phyloP scores from a whole-genome alignment of 305 asterid species.

The Solanum hybrid region DNA sequence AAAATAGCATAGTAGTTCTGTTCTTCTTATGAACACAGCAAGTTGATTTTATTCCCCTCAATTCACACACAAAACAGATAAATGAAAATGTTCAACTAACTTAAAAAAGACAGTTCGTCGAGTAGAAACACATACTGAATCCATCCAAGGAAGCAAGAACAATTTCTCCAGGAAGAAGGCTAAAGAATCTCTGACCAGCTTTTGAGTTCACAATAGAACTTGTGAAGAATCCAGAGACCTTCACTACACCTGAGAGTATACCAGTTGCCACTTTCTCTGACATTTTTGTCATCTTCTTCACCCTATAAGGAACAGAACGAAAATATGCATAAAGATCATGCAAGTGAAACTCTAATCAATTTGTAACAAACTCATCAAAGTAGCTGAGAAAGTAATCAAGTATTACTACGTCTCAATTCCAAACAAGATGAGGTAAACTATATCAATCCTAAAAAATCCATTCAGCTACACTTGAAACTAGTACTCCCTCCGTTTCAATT shows the following conservation, averaged over 20 bases:
- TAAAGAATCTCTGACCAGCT: constrained; percentile 40
- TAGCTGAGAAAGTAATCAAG: not conserved
- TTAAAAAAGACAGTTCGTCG: not conserved
- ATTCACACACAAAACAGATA: not conserved
- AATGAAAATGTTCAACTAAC: not conserved
- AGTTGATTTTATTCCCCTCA: not conserved
- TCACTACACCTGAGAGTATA: constrained; percentile 40
- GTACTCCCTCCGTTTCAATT: not conserved
- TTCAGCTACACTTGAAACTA: constrained; percentile 1
- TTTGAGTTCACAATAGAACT: constrained; percentile 36
- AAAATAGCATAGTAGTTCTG: not conserved
- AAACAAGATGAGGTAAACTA: not conserved
- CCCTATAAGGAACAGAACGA: constrained; percentile 8
- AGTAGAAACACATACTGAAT: constrained; percentile 27
- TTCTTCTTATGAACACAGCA: not conserved
- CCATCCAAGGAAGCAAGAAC: constrained; percentile 51
- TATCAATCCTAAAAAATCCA: not conserved
- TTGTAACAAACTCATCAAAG: not conserved
- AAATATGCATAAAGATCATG: constrained; percentile 2
- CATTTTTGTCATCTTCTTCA: constrained; percentile 40
- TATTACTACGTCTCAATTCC: not conserved
- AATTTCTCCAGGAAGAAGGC: constrained; percentile 46
- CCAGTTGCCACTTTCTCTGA: constrained; percentile 36
- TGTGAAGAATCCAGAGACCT: constrained; percentile 41
- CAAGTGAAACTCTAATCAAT: constrained; percentile 2